phyloP scores from a whole-genome alignment of 495 filamentous ascomycete species.

The Tuber calosporum region DNA sequence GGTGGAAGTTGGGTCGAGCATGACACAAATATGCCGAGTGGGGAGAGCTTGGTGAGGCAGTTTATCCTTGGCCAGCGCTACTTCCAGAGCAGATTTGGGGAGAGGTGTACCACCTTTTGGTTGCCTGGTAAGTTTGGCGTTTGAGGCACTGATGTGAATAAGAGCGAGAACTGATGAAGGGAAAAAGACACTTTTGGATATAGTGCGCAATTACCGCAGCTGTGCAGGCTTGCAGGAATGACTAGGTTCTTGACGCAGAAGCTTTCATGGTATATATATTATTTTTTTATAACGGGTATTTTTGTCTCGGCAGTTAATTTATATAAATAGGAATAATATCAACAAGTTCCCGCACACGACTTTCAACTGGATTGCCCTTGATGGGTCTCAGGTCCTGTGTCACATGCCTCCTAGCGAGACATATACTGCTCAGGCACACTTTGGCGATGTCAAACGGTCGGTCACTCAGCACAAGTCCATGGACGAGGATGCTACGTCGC shows the following conservation, averaged over 20 bases:
- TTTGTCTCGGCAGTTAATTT: constrained; percentile 36
- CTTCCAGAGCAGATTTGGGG: constrained; percentile 88
- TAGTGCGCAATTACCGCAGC: constrained; percentile 84
- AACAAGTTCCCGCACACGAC: constrained; percentile 98
- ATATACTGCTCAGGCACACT: constrained; percentile 77
- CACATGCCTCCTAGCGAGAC: constrained; percentile 95
- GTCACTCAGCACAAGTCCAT: constrained; percentile 90
- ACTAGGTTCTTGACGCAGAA: constrained; percentile 95
- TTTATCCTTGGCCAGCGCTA: constrained; percentile 74
- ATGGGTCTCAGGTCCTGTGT: constrained; percentile 91
- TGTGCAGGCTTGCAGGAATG: constrained; percentile 90
- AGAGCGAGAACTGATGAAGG: neutral
- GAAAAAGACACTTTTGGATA: constrained; percentile 86
- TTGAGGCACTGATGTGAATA: neutral
- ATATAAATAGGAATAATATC: constrained; percentile 70
- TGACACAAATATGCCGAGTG: constrained; percentile 93
- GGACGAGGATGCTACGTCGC: constrained; percentile 77
- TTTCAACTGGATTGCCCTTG: constrained; percentile 93
- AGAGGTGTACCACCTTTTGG: constrained; percentile 88
- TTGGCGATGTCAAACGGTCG: constrained; percentile 88
- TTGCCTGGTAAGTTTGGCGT: constrained; percentile 52
- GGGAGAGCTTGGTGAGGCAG: constrained; percentile 89
- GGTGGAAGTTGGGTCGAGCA: constrained; percentile 99
- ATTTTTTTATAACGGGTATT: neutral
- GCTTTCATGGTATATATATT: constrained; percentile 57